Conservation (phyloP, 2,329 filamentous ascomycete genomes). For the Diaporthe sp. region DNA sequence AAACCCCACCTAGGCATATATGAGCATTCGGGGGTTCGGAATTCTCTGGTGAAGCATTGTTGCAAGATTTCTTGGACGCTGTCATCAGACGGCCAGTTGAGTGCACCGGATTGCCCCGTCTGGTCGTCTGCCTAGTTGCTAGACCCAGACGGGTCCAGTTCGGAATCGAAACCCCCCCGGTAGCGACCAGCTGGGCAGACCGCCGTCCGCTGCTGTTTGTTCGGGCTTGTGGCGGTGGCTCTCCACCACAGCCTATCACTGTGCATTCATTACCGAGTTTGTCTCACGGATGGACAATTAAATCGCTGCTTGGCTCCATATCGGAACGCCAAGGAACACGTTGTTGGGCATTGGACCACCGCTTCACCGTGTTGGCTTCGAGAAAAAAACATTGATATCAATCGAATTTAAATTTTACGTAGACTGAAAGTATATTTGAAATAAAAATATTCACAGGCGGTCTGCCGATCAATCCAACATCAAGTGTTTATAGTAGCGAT, state of each 20-base stretch:
- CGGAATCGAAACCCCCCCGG: background rate
- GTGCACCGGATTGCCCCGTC: background rate
- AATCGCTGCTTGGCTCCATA: background rate
- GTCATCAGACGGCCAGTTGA: background rate
- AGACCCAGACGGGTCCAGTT: background rate
- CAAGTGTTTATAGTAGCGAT: background rate
- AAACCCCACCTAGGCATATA: background rate
- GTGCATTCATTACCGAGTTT: background rate
- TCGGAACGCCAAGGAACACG: no score
- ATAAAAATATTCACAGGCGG: background rate
- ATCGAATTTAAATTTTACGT: background rate
- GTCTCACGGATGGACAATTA: background rate
- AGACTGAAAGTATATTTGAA: background rate
- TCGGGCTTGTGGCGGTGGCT: background rate
- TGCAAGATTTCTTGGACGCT: background rate
- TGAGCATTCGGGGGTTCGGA: constrained; percentile 21
- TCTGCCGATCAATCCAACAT: background rate
- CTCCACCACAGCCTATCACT: background rate
- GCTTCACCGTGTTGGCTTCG: background rate
- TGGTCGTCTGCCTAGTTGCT: background rate
- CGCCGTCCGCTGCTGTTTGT: background rate
- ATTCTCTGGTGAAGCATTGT: background rate
- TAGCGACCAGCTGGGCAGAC: background rate
- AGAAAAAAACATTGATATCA: background rate
- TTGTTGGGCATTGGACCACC: no score